These are phyloP conservation scores for Citrus sp. DNA, from an alignment of 345 rosid genomes.

Conservation along the genomic window DNA sequence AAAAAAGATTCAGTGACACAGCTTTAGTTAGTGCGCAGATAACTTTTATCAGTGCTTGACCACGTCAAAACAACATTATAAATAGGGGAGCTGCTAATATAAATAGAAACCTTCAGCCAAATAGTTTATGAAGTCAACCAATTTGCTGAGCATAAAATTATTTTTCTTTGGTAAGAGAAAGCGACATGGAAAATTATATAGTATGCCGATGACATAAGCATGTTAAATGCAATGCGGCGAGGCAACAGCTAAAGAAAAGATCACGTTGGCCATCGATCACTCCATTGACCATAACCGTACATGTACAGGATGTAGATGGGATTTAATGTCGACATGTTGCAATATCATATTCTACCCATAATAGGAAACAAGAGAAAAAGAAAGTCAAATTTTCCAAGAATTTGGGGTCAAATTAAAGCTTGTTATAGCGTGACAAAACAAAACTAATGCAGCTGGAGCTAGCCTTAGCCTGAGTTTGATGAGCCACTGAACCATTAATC, in stretches of 20 bases:
- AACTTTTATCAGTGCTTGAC: slow-evolving; percentile 15
- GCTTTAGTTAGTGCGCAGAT: slow-evolving; percentile 3
- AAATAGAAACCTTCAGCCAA: background rate
- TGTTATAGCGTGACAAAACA: background rate
- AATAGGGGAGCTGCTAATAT: background rate
- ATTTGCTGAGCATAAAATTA: background rate
- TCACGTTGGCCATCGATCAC: background rate
- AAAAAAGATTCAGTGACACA: slow-evolving; percentile 1
- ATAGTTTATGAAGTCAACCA: slow-evolving; percentile 2
- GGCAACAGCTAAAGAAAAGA: background rate
- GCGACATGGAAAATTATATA: background rate
- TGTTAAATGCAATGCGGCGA: background rate
- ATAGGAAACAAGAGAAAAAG: background rate
- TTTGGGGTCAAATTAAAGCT: slow-evolving; percentile 20
- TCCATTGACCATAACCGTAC: background rate
- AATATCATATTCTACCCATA: background rate
- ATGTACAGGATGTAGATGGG: background rate
- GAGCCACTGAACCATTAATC: background rate
- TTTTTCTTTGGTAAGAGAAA: background rate
- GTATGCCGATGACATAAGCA: background rate
- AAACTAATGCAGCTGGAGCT: background rate
- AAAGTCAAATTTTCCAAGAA: slow-evolving; percentile 5
- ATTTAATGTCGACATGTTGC: background rate
- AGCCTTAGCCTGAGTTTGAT: background rate
- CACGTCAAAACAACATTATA: slow-evolving; percentile 19